Conservation (phyloP, 768 basidiomycete species). For the Trametopsis cervina region DNA sequence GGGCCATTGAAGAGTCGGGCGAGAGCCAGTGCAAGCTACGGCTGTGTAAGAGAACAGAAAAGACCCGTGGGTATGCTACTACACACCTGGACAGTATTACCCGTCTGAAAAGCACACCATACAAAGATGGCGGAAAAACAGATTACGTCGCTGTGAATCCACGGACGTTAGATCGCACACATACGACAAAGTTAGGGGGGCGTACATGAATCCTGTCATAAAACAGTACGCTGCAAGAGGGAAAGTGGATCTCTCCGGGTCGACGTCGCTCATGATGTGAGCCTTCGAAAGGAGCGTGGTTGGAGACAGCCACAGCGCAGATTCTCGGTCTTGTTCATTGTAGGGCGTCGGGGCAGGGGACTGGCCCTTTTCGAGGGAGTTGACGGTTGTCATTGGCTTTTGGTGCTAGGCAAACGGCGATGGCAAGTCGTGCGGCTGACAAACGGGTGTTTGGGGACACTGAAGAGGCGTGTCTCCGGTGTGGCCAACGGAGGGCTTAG, state of each 20-base stretch:
- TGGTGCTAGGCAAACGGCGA: background rate
- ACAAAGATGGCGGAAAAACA: conserved; percentile 76
- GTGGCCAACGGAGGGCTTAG: background rate
- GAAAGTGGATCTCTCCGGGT: conserved; percentile 40
- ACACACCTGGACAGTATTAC: conserved; percentile 60
- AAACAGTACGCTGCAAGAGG: conserved; percentile 64
- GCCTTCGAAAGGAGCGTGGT: conserved; percentile 15
- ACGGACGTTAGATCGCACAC: background rate
- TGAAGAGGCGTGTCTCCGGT: background rate
- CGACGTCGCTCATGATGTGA: conserved; percentile 36
- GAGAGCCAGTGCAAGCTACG: conserved; percentile 69
- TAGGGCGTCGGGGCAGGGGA: conserved; percentile 4
- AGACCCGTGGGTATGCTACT: background rate
- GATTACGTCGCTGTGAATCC: conserved; percentile 48
- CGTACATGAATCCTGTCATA: conserved; percentile 77
- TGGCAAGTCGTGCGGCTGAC: too few relatives aligned
- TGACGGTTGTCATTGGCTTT: background rate
- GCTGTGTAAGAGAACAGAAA: background rate
- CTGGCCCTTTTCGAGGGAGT: conserved; percentile 1
- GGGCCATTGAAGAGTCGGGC: conserved; percentile 67
- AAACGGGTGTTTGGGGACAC: too few relatives aligned
- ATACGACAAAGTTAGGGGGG: conserved; percentile 6
- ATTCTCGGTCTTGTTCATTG: conserved; percentile 4
- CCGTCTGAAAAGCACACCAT: conserved; percentile 85
- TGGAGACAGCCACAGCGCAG: conserved; percentile 18